Conservation (phyloP, 495 filamentous ascomycete species). For the Aspergillus homomorphus region DNA sequence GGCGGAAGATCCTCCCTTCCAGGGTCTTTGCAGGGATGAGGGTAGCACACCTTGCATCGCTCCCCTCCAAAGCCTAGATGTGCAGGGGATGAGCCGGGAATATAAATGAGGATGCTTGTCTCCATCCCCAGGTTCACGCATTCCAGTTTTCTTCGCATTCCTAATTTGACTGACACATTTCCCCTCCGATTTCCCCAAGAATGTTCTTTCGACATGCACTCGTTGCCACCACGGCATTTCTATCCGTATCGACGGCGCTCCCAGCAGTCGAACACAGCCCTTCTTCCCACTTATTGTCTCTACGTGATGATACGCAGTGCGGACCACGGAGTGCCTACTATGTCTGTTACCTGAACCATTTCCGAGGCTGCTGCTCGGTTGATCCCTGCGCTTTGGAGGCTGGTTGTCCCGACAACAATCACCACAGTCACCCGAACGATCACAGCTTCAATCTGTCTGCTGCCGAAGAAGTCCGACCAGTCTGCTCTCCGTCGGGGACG, state of each 20-base stretch:
- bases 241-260: not conserved
- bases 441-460: too few relatives aligned
- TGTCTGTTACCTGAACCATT: constrained; percentile 4
- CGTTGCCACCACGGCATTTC: not conserved
- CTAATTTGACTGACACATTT: not conserved
- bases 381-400: constrained; percentile 7
- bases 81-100: not conserved
- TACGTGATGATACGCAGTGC: constrained; percentile 9
- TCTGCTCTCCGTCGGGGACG: not conserved
- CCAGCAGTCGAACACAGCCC: not conserved
- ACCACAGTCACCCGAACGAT: not conserved
- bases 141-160: not conserved
- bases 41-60: not conserved
- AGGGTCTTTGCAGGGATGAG: not conserved
- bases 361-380: constrained; percentile 13
- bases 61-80: not conserved
- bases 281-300: not conserved
- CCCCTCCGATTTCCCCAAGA: not conserved
- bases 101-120: not conserved
- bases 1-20: not conserved
- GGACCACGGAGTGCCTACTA: not conserved
- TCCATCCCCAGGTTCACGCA: not conserved
- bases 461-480: too few relatives aligned
- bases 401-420: constrained; percentile 2
- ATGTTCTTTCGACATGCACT: not conserved